phyloP scores from a whole-genome alignment of 768 basidiomycete species.

The Chalciporus sphaerocephalus region DNA sequence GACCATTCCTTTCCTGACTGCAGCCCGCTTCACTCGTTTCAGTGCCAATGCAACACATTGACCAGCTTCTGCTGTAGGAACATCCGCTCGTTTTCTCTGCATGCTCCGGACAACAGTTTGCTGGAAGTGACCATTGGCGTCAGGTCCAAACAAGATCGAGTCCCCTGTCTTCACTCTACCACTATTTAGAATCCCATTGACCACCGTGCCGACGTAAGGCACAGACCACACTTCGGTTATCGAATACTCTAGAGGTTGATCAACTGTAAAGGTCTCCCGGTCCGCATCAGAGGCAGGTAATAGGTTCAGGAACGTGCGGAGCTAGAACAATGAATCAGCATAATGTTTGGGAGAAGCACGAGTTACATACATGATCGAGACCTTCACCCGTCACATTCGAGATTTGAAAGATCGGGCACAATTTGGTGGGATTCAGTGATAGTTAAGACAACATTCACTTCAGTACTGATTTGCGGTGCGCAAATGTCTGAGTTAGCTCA shows the following conservation, averaged over 20 bases:
- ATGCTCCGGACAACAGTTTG: constrained; percentile 82
- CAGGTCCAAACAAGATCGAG: constrained; percentile 81
- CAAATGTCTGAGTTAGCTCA: constrained; percentile 71
- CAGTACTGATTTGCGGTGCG: constrained; percentile 56
- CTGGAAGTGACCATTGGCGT: constrained; percentile 85
- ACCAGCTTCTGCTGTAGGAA: constrained; percentile 85
- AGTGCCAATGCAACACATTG: constrained; percentile 93
- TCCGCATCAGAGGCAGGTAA: constrained; percentile 85
- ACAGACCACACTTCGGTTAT: constrained; percentile 87
- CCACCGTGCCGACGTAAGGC: constrained; percentile 80
- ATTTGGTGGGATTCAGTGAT: constrained; percentile 37
- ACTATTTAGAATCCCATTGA: constrained; percentile 78
- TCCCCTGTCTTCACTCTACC: constrained; percentile 78
- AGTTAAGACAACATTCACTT: background rate
- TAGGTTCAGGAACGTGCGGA: constrained; percentile 88
- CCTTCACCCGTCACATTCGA: constrained; percentile 97
- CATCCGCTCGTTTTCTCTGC: constrained; percentile 86
- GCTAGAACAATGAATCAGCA: constrained; percentile 36
- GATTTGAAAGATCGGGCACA: constrained; percentile 88
- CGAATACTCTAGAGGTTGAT: constrained; percentile 83
- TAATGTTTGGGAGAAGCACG: background rate
- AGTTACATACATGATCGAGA: constrained; percentile 59
- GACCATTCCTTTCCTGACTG: constrained; percentile 93
- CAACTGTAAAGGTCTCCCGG: constrained; percentile 70
- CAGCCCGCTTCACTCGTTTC: constrained; percentile 77